Percentiles rank a stretch among this genome's conserved stretches.
These are phyloP conservation scores for Suhomyces panamericanus DNA, from an alignment of 1,139 yeast species.

Conservation along the genomic window DNA sequence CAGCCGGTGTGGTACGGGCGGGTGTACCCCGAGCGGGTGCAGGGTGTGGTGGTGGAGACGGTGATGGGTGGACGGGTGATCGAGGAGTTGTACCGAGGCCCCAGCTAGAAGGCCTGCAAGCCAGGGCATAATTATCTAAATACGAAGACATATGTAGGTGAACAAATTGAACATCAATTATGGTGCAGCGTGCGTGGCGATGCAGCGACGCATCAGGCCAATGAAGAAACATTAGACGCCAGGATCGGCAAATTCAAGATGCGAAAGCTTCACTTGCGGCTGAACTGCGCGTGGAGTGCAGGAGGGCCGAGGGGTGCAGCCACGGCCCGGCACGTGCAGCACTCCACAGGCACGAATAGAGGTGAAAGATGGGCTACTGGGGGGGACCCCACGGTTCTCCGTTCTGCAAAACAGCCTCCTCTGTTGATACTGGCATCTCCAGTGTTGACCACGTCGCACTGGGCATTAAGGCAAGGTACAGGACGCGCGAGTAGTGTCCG, in stretches of 20 bases:
- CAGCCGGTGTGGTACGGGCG: slow-evolving; percentile 70
- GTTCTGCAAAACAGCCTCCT: background rate
- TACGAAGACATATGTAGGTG: background rate
- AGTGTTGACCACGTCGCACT: too few relatives aligned
- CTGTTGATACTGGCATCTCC: too few relatives aligned
- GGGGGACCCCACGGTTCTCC: too few relatives aligned
- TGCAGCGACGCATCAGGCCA: background rate
- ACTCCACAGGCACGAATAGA: too few relatives aligned
- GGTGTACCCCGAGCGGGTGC: slow-evolving; percentile 63
- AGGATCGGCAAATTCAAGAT: background rate
- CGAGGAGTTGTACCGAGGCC: slow-evolving; percentile 55
- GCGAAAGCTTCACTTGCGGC: slow-evolving; percentile 1
- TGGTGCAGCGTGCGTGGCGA: slow-evolving; percentile 1
- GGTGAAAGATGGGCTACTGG: too few relatives aligned
- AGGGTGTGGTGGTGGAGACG: slow-evolving; percentile 62
- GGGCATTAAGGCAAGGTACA: slow-evolving; percentile 9
- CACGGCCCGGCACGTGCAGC: background rate
- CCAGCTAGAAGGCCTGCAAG: background rate
- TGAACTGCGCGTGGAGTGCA: background rate
- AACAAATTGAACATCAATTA: background rate
- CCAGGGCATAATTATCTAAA: background rate
- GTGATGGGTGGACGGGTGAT: slow-evolving; percentile 49
- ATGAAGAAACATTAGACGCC: background rate
- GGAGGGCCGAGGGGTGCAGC: background rate
- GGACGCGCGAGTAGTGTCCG: slow-evolving; percentile 1